A percentile compares a stretch with the other conserved stretches of the same genome.
Evolutionary conservation across 805 yeast genomes (phyloP).

Genomic region (Schwanniomyces yamadae): DNA sequence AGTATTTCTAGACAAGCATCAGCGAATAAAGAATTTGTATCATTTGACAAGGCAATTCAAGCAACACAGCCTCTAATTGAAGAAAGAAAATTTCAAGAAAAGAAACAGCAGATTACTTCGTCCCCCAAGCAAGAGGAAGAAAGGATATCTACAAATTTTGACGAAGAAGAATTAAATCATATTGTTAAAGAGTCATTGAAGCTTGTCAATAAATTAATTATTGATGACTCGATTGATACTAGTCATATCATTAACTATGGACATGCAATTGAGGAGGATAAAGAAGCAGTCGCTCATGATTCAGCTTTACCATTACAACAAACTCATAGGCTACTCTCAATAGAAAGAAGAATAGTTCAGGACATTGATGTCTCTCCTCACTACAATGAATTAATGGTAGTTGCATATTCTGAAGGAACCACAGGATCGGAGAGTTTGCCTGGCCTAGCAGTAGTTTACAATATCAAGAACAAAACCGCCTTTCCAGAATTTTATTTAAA

Average conservation of each 20-base stretch:
- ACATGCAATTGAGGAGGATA: not conserved
- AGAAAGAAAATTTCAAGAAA: not conserved
- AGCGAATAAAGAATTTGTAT: conserved; percentile 9
- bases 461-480: conserved; percentile 12
- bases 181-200: conserved; percentile 23
- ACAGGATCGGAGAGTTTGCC: conserved; percentile 9
- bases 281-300: not conserved
- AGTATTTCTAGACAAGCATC: not conserved
- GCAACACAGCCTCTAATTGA: conserved; percentile 8
- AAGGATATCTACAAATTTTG: conserved; percentile 5
- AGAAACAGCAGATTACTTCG: no score
- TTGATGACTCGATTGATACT: conserved; percentile 9
- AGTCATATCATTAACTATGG: conserved; percentile 5
- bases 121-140: no score
- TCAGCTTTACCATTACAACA: not conserved
- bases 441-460: conserved; percentile 37
- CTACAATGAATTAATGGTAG: conserved; percentile 31
- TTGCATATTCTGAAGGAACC: conserved; percentile 9
- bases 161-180: conserved; percentile 19
- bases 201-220: conserved; percentile 19
- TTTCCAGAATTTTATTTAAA: conserved; percentile 40
- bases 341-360: conserved; percentile 13
- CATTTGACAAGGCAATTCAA: conserved; percentile 24
- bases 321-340: conserved; percentile 1
- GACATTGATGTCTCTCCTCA: conserved; percentile 33